phyloP scores from a whole-genome alignment of 2,329 filamentous ascomycete genomes.

The Fusarium nanum region DNA sequence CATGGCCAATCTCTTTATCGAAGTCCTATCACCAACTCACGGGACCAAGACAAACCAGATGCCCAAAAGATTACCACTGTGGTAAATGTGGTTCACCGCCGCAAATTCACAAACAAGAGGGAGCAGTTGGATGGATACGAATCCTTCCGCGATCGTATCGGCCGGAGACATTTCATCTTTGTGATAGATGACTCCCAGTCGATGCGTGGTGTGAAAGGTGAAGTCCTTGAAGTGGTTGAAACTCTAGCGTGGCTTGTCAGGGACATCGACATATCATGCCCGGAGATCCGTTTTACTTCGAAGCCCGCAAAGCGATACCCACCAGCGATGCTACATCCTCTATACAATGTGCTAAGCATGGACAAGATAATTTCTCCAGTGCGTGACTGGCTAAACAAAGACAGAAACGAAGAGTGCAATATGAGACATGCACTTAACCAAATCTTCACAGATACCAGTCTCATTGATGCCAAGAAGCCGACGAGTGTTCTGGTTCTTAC shows the following conservation, averaged over 20 bases:
- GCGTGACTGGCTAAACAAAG: no score
- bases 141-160: neutral
- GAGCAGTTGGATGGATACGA: no score
- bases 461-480: neutral
- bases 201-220: neutral
- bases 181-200: conserved; percentile 30
- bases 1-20: neutral
- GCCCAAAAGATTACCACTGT: no score
- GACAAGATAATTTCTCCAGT: no score
- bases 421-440: conserved; percentile 10
- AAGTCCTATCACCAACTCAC: no score
- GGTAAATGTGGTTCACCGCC: no score
- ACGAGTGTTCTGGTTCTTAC: conserved; percentile 29
- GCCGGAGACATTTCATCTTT: conserved; percentile 21
- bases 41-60: no score
- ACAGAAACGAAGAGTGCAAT: neutral
- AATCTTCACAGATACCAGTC: neutral
- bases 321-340: no score
- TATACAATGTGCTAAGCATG: no score
- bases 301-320: neutral
- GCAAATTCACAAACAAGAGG: no score
- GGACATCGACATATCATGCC: neutral
- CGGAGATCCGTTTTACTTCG: conserved; percentile 28
- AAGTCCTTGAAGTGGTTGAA: neutral
- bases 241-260: conserved; percentile 15